Evolutionary conservation across 805 yeast genomes (phyloP).

Genomic region (Zygotorulaspora florentina): DNA sequence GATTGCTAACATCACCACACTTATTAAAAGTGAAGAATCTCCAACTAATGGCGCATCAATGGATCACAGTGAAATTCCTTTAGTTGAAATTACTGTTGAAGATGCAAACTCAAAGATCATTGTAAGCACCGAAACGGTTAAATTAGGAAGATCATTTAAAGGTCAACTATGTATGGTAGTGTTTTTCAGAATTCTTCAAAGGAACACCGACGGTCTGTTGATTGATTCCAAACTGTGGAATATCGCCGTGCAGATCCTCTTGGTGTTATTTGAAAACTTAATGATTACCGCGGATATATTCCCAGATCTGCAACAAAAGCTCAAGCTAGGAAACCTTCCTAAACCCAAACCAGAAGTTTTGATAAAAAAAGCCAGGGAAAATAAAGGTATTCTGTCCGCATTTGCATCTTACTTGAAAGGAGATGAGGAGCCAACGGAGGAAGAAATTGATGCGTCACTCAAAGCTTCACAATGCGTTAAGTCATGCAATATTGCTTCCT

Average conservation of each 20-base stretch:
- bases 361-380: constrained; percentile 57
- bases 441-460: constrained; percentile 81
- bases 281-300: constrained; percentile 63
- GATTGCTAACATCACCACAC: constrained; percentile 64
- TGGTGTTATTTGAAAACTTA: constrained; percentile 67
- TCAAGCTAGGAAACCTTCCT: constrained; percentile 51
- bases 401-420: constrained; percentile 91
- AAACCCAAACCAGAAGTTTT: constrained; percentile 63
- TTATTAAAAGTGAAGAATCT: constrained; percentile 27
- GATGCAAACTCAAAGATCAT: constrained; percentile 53
- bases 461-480: constrained; percentile 80
- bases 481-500: constrained; percentile 55
- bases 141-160: constrained; percentile 85
- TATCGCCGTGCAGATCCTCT: constrained; percentile 52
- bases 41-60: constrained; percentile 18
- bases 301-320: constrained; percentile 56
- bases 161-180: constrained; percentile 89
- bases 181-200: constrained; percentile 68
- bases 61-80: constrained; percentile 36
- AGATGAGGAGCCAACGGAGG: constrained; percentile 93
- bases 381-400: constrained; percentile 82
- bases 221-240: constrained; percentile 50
- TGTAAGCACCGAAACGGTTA: constrained; percentile 75
- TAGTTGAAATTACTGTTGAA: constrained; percentile 44
- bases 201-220: constrained; percentile 46